phyloP scores from a whole-genome alignment of 2,329 filamentous ascomycete genomes.

The Ilyonectria robusta region DNA sequence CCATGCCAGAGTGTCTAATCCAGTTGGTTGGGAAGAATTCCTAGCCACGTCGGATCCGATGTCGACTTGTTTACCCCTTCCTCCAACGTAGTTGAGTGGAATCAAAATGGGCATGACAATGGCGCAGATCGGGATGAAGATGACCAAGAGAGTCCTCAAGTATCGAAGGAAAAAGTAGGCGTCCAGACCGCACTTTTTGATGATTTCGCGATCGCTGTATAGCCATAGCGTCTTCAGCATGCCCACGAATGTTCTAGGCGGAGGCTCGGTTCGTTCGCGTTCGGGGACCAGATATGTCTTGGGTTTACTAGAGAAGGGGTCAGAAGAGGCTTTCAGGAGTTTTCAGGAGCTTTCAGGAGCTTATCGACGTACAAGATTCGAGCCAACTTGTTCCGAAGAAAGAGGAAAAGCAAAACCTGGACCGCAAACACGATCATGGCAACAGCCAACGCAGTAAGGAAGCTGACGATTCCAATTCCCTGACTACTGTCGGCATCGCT shows the following conservation, averaged over 20 bases:
- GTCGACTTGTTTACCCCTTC: constrained; percentile 71
- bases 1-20: constrained; percentile 88
- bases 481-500: constrained; percentile 59
- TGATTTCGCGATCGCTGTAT: constrained; percentile 83
- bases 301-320: constrained; percentile 71
- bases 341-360: too few species aligned
- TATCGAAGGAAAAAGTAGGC: constrained; percentile 98
- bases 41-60: constrained; percentile 52
- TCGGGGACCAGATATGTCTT: constrained; percentile 90
- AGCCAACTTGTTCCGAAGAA: constrained; percentile 83
- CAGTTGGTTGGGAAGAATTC: constrained; percentile 58
- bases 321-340: constrained; percentile 15
- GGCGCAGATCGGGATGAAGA: constrained; percentile 86
- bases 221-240: constrained; percentile 74
- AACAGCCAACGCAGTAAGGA: constrained; percentile 75
- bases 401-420: constrained; percentile 78
- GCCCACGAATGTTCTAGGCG: constrained; percentile 70
- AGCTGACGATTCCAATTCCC: constrained; percentile 60
- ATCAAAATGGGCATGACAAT: constrained; percentile 88
- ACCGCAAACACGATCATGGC: constrained; percentile 75
- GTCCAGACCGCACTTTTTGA: constrained; percentile 95
- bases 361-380: constrained; percentile 80
- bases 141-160: constrained; percentile 81
- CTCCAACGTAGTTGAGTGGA: constrained; percentile 85
- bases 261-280: constrained; percentile 84